Evolutionary conservation across 2,329 filamentous ascomycete genomes (phyloP).

Genomic region (Intubia oerlemansii): DNA sequence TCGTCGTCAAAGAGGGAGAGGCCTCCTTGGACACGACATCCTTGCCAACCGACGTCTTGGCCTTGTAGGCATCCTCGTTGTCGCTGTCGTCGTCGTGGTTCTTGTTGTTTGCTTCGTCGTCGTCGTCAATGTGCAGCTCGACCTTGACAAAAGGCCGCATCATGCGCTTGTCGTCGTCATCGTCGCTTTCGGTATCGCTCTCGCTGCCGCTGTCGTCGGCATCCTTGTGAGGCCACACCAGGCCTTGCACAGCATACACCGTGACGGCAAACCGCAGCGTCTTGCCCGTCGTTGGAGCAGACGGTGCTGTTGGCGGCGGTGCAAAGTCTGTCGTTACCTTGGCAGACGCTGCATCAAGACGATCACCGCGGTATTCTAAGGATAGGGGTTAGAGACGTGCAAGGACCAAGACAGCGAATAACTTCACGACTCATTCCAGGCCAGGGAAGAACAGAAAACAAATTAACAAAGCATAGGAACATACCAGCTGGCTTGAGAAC

Average conservation of each 20-base stretch:
- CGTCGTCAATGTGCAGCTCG: slow-evolving; percentile 59
- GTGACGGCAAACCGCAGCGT: slow-evolving; percentile 23
- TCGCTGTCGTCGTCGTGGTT: slow-evolving; percentile 24
- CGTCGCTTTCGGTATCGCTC: background rate
- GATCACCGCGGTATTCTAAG: no score
- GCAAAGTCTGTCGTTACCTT: slow-evolving; percentile 5
- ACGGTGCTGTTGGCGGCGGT: slow-evolving; percentile 2
- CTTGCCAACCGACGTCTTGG: slow-evolving; percentile 14
- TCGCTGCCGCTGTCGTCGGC: background rate
- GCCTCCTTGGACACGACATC: background rate
- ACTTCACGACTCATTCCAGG: no score
- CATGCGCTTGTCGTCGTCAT: slow-evolving; percentile 8
- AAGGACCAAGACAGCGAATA: no score
- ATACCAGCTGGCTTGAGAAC: slow-evolving; percentile 59
- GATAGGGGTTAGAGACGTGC: no score
- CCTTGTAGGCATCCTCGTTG: slow-evolving; percentile 32
- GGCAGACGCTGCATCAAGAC: no score
- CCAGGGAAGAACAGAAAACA: no score
- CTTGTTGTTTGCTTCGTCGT: slow-evolving; percentile 10
- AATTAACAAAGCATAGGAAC: no score
- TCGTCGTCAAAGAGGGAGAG: no score
- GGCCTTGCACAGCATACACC: slow-evolving; percentile 54
- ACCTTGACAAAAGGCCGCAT: slow-evolving; percentile 70
- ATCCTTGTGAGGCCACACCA: slow-evolving; percentile 35
- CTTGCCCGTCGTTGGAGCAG: background rate